Conservation (phyloP, 2,329 filamentous ascomycete species). For the Knoxdaviesia capensis region DNA sequence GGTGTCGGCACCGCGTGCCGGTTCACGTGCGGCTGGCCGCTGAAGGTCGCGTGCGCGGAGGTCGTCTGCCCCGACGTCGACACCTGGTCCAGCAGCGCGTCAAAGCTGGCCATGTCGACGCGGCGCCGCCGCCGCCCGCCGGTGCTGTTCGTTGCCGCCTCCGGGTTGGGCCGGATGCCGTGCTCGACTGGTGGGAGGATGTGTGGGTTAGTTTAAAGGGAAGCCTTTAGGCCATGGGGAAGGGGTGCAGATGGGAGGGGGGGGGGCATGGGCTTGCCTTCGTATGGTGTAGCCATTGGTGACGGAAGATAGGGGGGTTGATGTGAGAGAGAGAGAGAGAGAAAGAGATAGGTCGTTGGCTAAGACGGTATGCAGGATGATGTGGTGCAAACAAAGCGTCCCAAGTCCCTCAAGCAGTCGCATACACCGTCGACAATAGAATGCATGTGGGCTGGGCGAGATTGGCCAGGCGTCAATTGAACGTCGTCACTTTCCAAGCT, state of each 20-base stretch:
- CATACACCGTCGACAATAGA: too few species aligned
- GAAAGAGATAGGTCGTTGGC: not conserved
- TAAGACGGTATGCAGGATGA: not conserved
- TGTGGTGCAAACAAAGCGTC: slow-evolving; percentile 1
- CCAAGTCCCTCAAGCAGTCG: not conserved
- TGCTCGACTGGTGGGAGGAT: slow-evolving; percentile 33
- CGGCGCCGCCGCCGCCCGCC: slow-evolving; percentile 25
- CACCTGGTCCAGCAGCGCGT: slow-evolving; percentile 34
- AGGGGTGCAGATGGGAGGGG: slow-evolving; percentile 1
- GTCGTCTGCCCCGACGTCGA: slow-evolving; percentile 13
- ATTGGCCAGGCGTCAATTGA: too few species aligned
- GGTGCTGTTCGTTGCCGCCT: slow-evolving; percentile 13
- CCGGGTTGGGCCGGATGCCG: slow-evolving; percentile 7
- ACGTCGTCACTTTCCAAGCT: too few species aligned
- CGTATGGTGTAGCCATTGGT: slow-evolving; percentile 35
- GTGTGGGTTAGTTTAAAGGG: not conserved
- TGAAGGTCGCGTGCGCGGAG: slow-evolving; percentile 9
- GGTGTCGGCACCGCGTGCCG: slow-evolving; percentile 39
- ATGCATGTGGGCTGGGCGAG: too few species aligned
- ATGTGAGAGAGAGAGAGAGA: not conserved
- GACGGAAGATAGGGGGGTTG: slow-evolving; percentile 3
- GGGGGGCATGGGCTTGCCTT: slow-evolving; percentile 17
- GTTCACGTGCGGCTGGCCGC: slow-evolving; percentile 20
- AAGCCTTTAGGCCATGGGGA: slow-evolving; percentile 1
- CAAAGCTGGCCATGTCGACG: slow-evolving; percentile 44